These are phyloP conservation scores for Lachnellula suecica DNA, from an alignment of 2,329 filamentous ascomycete species.

Conservation along the genomic window DNA sequence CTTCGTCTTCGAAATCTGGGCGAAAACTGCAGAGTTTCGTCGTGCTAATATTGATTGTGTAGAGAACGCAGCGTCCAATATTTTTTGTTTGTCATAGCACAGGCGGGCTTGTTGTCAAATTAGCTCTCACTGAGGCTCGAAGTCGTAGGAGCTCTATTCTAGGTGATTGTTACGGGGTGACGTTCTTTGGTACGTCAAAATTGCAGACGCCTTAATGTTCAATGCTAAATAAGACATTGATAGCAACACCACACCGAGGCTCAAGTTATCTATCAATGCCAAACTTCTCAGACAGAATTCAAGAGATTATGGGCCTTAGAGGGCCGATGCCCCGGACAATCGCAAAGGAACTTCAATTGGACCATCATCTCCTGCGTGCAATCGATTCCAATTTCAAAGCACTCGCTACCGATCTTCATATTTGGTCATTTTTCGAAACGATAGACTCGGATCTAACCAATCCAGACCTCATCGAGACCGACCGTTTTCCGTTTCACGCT, in stretches of 20 bases:
- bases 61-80: constrained; percentile 1
- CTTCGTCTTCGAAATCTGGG: background rate
- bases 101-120: constrained; percentile 6
- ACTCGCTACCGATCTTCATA: constrained; percentile 8
- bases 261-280: constrained; percentile 6
- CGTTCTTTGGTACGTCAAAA: constrained; percentile 5
- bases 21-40: background rate
- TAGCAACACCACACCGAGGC: constrained; percentile 9
- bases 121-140: constrained; percentile 2
- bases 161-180: constrained; percentile 8
- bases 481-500: constrained; percentile 7
- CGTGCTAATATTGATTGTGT: background rate
- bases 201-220: background rate
- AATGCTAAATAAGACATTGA: background rate
- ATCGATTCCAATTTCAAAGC: constrained; percentile 7
- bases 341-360: background rate
- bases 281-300: constrained; percentile 1
- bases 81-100: constrained; percentile 10
- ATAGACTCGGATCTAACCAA: constrained; percentile 10
- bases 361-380: constrained; percentile 2
- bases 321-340: background rate
- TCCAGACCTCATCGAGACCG: background rate
- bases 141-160: background rate
- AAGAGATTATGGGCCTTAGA: background rate
- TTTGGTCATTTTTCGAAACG: constrained; percentile 12